Conservation (phyloP, 495 filamentous ascomycete species). For the Penicillium arizonense region DNA sequence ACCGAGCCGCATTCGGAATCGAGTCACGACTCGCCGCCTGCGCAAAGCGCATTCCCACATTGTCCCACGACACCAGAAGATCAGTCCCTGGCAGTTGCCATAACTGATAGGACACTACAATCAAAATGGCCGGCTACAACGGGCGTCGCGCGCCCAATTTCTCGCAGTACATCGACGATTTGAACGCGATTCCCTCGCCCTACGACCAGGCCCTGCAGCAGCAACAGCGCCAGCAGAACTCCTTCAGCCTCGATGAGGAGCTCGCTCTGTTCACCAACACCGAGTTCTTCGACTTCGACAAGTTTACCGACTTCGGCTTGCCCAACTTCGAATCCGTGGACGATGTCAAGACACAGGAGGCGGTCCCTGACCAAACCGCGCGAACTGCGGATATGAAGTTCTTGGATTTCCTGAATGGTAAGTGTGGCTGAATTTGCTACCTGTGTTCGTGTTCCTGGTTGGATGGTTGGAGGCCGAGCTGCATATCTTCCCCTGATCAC, state of each 20-base stretch:
- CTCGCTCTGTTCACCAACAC: slow-evolving; percentile 90
- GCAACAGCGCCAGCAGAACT: slow-evolving; percentile 49
- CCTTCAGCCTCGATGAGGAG: slow-evolving; percentile 66
- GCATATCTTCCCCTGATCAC: slow-evolving; percentile 14
- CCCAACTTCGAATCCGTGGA: slow-evolving; percentile 37
- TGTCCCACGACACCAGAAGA: neutral
- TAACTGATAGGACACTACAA: neutral
- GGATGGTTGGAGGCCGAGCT: slow-evolving; percentile 5
- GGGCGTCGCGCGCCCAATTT: slow-evolving; percentile 76
- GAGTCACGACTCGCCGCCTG: slow-evolving; percentile 12
- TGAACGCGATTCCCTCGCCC: slow-evolving; percentile 73
- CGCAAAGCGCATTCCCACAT: slow-evolving; percentile 10
- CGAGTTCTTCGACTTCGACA: slow-evolving; percentile 90
- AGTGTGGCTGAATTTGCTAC: slow-evolving; percentile 20
- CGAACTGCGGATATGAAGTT: slow-evolving; percentile 41
- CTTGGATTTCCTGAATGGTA: slow-evolving; percentile 45
- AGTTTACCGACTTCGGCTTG: slow-evolving; percentile 43
- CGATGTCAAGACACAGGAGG: slow-evolving; percentile 26
- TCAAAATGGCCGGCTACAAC: slow-evolving; percentile 65
- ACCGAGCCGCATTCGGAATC: slow-evolving; percentile 24
- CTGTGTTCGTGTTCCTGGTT: slow-evolving; percentile 15
- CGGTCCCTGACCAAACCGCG: slow-evolving; percentile 15
- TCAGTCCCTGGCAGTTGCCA: neutral
- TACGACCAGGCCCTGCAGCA: slow-evolving; percentile 62
- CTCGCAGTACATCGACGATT: slow-evolving; percentile 80